Base-by-base conservation (phyloP, 176 grass and related monocot genomes). In the Ananas comosus region DNA sequence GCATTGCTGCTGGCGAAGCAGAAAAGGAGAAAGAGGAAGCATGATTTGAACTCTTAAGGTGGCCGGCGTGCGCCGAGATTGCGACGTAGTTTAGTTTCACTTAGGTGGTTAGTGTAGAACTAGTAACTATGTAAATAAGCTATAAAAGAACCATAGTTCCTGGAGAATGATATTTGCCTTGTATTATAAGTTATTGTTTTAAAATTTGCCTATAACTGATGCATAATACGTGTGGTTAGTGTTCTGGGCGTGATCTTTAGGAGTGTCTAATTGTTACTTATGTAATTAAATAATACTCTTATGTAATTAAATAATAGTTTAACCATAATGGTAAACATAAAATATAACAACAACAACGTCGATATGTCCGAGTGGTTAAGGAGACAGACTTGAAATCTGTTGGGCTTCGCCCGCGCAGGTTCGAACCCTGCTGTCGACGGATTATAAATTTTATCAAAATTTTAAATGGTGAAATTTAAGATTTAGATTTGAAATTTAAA, bases 351-450 rank as follows among this genome's bases (percentile, higher is more conserved):
- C 6, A 9, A 2, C 6, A 1, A 53, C 0, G 82, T 88, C 80
- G 82, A 92, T 83, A 88, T 88, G 90, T 92, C 86, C 83, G 86
- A 88, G 89, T 92, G 86, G 86, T 92, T 92, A 12, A 89, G 10
- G 65, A 87, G 24, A 14, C 77, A 69, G 66, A 64, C 73, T 70
- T 47, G 70, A 77, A 78, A 78, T 91, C 77, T 91, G 80, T 86
- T 91, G 83, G 80, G 80, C 80, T 83, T 52, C 69, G 80, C 77
- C 66, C 33, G 33, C 33, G 33, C 33, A 42, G 82, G 82, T 88
- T 88, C 80, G 80, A 86, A 81, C 86, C 85, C 89, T 85, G 85
- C 85, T 85, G 77, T 92, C 82, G 89, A 92, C 89, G 80, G n/a
- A n/a, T n/a, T n/a, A n/a, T n/a, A n/a, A n/a, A n/a, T n/a, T n/a